These are phyloP conservation scores for Talaromyces marneffei DNA, from an alignment of 2,329 filamentous ascomycete species.

Conservation along the genomic window DNA sequence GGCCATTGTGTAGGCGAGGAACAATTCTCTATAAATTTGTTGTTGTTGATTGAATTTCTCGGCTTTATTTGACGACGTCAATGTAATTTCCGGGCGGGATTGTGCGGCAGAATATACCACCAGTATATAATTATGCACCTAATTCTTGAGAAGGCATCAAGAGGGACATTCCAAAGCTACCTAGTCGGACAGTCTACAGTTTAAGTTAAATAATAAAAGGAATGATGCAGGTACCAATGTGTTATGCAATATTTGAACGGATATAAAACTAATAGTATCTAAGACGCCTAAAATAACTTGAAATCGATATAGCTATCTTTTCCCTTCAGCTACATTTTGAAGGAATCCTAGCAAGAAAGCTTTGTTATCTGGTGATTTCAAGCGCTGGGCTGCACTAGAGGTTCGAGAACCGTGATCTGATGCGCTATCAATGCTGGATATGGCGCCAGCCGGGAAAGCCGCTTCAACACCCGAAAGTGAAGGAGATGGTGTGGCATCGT, in stretches of 20 bases:
- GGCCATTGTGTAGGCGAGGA: constrained; percentile 25
- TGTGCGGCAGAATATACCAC: constrained; percentile 25
- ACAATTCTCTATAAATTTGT: neutral
- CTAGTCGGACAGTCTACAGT: no score
- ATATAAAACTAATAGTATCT: neutral
- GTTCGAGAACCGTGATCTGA: constrained; percentile 8
- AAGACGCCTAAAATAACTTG: neutral
- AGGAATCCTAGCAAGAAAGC: constrained; percentile 72
- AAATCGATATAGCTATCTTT: constrained; percentile 16
- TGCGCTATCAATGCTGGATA: constrained; percentile 4
- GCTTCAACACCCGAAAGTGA: constrained; percentile 10
- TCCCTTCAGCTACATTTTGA: constrained; percentile 49
- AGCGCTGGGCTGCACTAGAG: constrained; percentile 15
- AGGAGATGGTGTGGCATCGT: constrained; percentile 8
- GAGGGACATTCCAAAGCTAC: neutral
- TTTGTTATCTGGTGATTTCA: constrained; percentile 61
- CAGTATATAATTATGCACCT: no score
- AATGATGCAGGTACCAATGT: neutral
- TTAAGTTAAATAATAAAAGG: neutral
- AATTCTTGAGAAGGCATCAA: no score
- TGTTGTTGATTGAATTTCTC: constrained; percentile 17
- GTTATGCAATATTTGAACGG: neutral
- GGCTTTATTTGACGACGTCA: constrained; percentile 17
- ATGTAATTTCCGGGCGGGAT: constrained; percentile 19
- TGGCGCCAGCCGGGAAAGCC: neutral